These are phyloP conservation scores for Podaxis sp. DNA, from an alignment of 768 basidiomycete genomes.

Conservation along the genomic window DNA sequence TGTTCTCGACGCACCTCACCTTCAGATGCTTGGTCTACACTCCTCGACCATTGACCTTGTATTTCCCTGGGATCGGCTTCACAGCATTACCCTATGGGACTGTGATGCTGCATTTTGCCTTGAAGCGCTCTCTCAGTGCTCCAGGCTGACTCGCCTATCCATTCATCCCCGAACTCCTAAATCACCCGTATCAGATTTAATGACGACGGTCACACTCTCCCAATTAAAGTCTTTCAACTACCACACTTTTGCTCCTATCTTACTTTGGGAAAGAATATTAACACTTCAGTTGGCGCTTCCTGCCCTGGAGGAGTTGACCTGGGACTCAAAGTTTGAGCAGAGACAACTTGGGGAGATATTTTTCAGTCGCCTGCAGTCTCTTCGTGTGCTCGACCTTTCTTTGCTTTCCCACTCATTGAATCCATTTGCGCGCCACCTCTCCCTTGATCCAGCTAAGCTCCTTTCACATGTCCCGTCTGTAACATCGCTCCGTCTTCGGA, in stretches of 20 bases:
- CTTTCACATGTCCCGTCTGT: neutral
- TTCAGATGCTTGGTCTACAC: neutral
- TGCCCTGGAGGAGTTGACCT: neutral
- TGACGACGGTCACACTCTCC: neutral
- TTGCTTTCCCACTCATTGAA: neutral
- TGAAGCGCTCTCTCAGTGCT: neutral
- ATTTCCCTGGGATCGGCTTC: neutral
- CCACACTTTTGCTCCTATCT: neutral
- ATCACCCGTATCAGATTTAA: neutral
- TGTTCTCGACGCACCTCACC: neutral
- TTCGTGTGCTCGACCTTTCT: neutral
- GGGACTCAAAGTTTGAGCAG: neutral
- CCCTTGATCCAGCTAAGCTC: neutral
- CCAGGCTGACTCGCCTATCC: neutral
- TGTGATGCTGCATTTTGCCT: neutral
- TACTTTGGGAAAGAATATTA: neutral
- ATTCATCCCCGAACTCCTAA: neutral
- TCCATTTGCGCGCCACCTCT: too few species aligned
- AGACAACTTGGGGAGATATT: neutral
- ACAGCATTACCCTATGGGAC: neutral
- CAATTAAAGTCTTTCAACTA: neutral
- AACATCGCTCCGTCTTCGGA: neutral
- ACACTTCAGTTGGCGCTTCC: neutral
- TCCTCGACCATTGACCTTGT: neutral
- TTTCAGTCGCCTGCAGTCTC: neutral